phyloP scores from a whole-genome alignment of 2,329 filamentous ascomycete species.

The Fonsecaea multimorphosa region DNA sequence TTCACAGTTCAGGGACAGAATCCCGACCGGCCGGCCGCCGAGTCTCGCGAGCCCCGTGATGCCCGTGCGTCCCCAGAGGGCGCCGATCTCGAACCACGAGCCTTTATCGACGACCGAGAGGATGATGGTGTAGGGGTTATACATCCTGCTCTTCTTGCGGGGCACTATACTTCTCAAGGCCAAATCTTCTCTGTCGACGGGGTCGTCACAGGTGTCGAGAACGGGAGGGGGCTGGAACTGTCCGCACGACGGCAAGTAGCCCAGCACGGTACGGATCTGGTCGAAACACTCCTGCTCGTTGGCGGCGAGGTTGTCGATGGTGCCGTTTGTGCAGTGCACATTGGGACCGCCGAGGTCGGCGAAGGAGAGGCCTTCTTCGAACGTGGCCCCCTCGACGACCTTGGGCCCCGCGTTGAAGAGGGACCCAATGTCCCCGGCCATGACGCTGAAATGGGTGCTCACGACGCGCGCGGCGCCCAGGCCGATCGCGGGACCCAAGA shows the following conservation, averaged over 20 bases:
- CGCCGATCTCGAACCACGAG: constrained; percentile 69
- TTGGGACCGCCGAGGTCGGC: constrained; percentile 65
- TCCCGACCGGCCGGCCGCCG: constrained; percentile 62
- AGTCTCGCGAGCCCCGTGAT: constrained; percentile 67
- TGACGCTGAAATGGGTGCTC: constrained; percentile 68
- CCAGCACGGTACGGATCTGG: constrained; percentile 63
- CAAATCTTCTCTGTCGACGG: constrained; percentile 56
- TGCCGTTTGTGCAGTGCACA: constrained; percentile 70
- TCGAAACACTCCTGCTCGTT: constrained; percentile 68
- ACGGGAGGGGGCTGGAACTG: constrained; percentile 59
- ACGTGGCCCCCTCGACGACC: constrained; percentile 67
- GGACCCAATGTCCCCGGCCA: constrained; percentile 67
- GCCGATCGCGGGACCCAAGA: constrained; percentile 66
- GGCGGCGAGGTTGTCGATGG: constrained; percentile 68
- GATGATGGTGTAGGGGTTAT: constrained; percentile 65
- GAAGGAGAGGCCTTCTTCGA: constrained; percentile 66
- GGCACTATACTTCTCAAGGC: constrained; percentile 64
- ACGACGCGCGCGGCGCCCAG: constrained; percentile 67
- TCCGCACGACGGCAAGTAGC: constrained; percentile 65
- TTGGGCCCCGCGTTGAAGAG: constrained; percentile 70
- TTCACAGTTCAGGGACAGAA: constrained; percentile 67
- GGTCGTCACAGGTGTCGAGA: constrained; percentile 56
- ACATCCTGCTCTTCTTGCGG: constrained; percentile 64
- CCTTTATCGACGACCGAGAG: constrained; percentile 60
- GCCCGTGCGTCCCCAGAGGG: constrained; percentile 66